Evolutionary conservation across 148 eudicot species (phyloP).

Genomic region (Agrostemma githago): DNA sequence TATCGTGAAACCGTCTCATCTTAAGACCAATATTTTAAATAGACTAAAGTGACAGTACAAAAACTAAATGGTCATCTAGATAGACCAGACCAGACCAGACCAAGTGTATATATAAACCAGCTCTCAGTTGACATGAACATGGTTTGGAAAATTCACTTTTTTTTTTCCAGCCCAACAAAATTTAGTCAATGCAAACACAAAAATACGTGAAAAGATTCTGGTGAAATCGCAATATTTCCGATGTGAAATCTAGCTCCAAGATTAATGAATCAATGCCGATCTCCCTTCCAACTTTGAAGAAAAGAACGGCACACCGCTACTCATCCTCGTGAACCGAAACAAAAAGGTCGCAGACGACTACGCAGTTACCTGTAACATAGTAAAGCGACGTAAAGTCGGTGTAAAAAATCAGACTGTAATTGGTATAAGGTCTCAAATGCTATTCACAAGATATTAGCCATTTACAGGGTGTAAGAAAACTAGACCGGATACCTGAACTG

Average conservation of each 20-base stretch:
- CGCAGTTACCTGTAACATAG: not conserved
- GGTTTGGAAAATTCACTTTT: not conserved
- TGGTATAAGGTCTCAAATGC: not conserved
- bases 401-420: not conserved
- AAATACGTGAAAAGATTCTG: conserved; percentile 12
- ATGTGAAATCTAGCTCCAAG: not conserved
- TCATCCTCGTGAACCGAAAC: not conserved
- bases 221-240: not conserved
- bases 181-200: not conserved
- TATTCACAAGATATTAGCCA: not conserved
- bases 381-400: no score
- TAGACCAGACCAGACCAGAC: not conserved
- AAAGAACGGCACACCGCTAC: not conserved
- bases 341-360: not conserved
- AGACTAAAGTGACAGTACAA: no score
- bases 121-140: not conserved
- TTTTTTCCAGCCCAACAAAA: not conserved
- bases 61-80: not conserved
- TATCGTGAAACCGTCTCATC: no score
- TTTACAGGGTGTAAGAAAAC: no score
- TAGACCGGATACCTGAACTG: no score
- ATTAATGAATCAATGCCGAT: not conserved
- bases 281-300: not conserved
- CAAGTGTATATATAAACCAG: not conserved
- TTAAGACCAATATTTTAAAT: no score